Evolutionary conservation across 257 asterid species (phyloP), one percentile per base, ranked within the genome.

Genomic region (Vinca minor): DNA sequence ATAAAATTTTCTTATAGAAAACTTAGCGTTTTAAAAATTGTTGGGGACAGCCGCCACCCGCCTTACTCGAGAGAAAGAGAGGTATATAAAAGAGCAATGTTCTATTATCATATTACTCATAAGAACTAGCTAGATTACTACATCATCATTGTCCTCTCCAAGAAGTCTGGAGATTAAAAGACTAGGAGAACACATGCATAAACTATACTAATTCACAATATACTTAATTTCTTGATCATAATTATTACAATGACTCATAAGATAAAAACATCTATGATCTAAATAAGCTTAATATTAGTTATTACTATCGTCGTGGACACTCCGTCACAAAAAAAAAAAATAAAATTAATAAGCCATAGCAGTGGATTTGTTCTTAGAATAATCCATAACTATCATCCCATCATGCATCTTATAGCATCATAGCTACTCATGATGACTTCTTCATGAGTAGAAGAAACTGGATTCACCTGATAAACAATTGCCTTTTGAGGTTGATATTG

Each of bases 331-430:
- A n/a, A n/a, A n/a, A n/a, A n/a, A n/a, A n/a, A n/a, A n/a, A n/a
- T n/a, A n/a, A n/a, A n/a, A n/a, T 45, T 74, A 74, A 65, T 48
- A 76, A 54, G 81, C 83, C 72, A 64, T 64, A 31, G 85, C 77
- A 8, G 69, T 42, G 20, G 72, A 66, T 61, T 74, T 79, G 64
- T 57, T 71, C 74, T 67, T 69, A 36, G 77, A 66, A 49, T 38
- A 49, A 29, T 77, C 75, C 57, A 69, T 6, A 31, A 48, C 23
- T 0, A 52, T 26, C 8, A 74, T 14, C 53, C 71, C 79, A 48
- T 74, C 82, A 35, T 48, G 78, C 18, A 71, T 31, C 41, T 64
- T 63, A 53, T 78, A 21, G 58, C 71, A 17, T 77, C 82, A n/a
- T 8, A 52, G 18, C 60, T 39, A 17, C 14, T 52, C 65, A 67